Percentiles rank a stretch among this genome's conserved stretches.
Conservation (phyloP, 192 early-diverging fungal species). For the Linnemannia exigua region DNA sequence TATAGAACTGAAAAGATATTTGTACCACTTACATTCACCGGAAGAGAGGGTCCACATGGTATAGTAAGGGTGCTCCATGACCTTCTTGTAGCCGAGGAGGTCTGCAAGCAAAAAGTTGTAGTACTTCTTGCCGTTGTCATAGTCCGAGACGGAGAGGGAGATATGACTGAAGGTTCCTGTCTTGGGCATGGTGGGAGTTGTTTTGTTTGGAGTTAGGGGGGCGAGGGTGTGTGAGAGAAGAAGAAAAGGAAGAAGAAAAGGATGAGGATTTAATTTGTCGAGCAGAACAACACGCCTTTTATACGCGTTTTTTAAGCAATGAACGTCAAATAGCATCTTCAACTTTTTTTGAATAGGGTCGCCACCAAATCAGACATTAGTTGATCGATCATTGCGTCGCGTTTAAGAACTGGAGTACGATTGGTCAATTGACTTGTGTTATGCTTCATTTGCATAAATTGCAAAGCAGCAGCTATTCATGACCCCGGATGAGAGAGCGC, state of each 20-base stretch:
- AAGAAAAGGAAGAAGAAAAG: not conserved
- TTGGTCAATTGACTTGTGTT: not conserved
- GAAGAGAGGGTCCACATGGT: constrained; percentile 18
- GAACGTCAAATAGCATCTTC: too few relatives aligned
- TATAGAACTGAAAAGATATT: too few relatives aligned
- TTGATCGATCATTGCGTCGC: not conserved
- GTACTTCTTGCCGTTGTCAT: constrained; percentile 35
- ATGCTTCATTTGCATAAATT: not conserved
- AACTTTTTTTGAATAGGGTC: not conserved
- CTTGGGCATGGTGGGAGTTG: constrained; percentile 7
- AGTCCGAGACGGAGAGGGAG: constrained; percentile 30
- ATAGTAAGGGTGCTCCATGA: constrained; percentile 29
- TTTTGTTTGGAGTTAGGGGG: not conserved
- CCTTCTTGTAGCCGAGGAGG: constrained; percentile 32
- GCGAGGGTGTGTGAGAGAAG: not conserved
- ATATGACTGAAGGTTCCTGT: constrained; percentile 34
- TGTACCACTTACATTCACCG: constrained; percentile 22
- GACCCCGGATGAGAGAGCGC: not conserved
- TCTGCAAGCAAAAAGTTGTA: constrained; percentile 35
- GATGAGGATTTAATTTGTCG: not conserved
- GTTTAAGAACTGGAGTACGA: not conserved
- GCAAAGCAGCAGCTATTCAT: not conserved
- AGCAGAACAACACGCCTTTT: not conserved
- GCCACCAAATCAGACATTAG: constrained; percentile 8
- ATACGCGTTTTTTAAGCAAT: not conserved